Base-by-base conservation (phyloP, 1,284 basidiomycete genomes). In the Ganoderma meredithae region DNA sequence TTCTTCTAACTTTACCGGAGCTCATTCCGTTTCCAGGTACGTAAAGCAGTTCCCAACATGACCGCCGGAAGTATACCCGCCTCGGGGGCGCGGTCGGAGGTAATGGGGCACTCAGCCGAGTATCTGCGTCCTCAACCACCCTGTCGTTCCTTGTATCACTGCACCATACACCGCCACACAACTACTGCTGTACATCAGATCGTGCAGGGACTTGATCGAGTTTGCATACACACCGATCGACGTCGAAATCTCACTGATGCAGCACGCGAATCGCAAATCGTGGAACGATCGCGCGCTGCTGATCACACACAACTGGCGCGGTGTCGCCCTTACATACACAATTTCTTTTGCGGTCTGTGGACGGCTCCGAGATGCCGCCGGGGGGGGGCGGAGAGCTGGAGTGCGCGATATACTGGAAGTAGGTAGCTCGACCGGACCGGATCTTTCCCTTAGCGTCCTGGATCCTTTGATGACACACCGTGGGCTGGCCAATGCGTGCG, bases 401-500 rank as follows among this genome's bases (percentile, higher is more conserved):
- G 39, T 69, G 71, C 61, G 41, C 67, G 69, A 72, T 72, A 72
- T 72, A 61, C 71, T 67, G 13, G 49, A 68, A 67, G 67, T 27
- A 67, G 71, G 49, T 44, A 44, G 60, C 22, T 41, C 39, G 55
- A 25, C 47, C 44, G 33, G 40, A 33, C 27, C 71, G 71, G 71
- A 72, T 70, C 71, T 69, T 70, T 70, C 69, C 71, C 63, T 69
- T 70, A 65, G 65, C 64, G 65, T 66, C 62, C 47, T 43, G 39
- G 55, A 25, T n/a, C 39, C 33, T 43, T 22, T 36, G 43, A 59
- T 65, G 56, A 63, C 27, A 60, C 56, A 10, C 6, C 9, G 41
- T 27, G 39, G 22, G 25, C 55, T 33, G 25, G 41, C 19, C 25
- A 22, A 43, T 36, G 22, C 12, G 31, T 9, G 27, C n/a, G 13